Conservation (phyloP, 495 filamentous ascomycete genomes). For the Penicillium antarcticum region DNA sequence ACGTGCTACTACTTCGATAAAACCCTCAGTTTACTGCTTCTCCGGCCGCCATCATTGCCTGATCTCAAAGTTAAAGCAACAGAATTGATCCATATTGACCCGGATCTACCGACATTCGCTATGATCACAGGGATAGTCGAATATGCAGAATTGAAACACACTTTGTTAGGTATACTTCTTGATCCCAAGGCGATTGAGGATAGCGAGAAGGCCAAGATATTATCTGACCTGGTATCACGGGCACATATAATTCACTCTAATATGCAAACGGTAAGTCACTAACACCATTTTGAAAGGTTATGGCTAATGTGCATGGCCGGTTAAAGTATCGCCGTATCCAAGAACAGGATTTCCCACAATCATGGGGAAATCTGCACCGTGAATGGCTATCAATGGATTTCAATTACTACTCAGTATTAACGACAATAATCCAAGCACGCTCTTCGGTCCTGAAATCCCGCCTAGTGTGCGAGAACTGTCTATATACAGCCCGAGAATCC, state of each 20-base stretch:
- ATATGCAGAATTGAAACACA: conserved; percentile 20
- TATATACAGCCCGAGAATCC: conserved; percentile 23
- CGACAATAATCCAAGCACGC: conserved; percentile 23
- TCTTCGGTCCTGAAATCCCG: conserved; percentile 22
- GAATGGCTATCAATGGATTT: conserved; percentile 32
- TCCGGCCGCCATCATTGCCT: conserved; percentile 32
- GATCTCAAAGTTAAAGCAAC: conserved; percentile 23
- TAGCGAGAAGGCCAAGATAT: conserved; percentile 17
- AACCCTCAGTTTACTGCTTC: conserved; percentile 33
- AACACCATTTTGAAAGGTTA: background rate
- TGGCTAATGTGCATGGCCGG: no score
- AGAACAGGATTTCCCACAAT: conserved; percentile 12
- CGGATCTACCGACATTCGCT: conserved; percentile 18
- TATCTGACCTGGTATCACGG: conserved; percentile 20
- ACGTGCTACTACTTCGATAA: conserved; percentile 36
- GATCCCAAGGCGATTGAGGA: conserved; percentile 16
- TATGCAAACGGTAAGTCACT: conserved; percentile 15
- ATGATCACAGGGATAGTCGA: conserved; percentile 25
- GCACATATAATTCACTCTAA: conserved; percentile 18
- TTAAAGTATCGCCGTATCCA: conserved; percentile 17
- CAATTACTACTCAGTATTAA: conserved; percentile 25
- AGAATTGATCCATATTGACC: conserved; percentile 21
- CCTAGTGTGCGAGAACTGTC: conserved; percentile 26
- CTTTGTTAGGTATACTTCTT: conserved; percentile 15
- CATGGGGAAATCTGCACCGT: conserved; percentile 16